A percentile compares a stretch with the other conserved stretches of the same genome.
These are phyloP conservation scores for Dioscorea zingiberensis DNA, from an alignment of 106 monocot genomes.

Conservation along the genomic window DNA sequence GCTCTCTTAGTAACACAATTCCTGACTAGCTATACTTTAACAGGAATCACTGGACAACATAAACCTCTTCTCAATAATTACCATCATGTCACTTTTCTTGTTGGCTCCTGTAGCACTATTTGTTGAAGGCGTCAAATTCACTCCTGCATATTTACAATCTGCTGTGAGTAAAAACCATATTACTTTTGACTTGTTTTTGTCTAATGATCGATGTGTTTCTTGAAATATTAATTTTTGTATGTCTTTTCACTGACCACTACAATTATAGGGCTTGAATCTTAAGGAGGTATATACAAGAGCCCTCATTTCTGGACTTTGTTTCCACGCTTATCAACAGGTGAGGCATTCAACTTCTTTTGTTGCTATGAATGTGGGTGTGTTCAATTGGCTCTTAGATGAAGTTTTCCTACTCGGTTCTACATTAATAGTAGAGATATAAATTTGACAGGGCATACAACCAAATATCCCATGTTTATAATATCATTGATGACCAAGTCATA, in stretches of 20 bases:
- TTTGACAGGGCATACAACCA: no score
- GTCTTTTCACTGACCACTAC: neutral
- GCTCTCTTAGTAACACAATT: neutral
- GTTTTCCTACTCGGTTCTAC: no score
- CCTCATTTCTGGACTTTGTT: conserved; percentile 71
- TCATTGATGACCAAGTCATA: no score
- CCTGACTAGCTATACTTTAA: conserved; percentile 1
- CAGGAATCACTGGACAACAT: conserved; percentile 84
- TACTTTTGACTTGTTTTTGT: neutral
- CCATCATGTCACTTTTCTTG: conserved; percentile 64
- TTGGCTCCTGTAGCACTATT: conserved; percentile 43
- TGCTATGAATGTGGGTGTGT: neutral
- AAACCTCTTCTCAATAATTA: conserved; percentile 66
- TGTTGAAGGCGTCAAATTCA: conserved; percentile 61
- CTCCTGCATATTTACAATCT: conserved; percentile 53
- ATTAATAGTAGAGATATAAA: no score
- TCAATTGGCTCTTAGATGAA: neutral
- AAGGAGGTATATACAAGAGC: conserved; percentile 62
- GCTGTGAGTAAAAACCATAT: conserved; percentile 26
- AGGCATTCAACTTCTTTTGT: conserved; percentile 2
- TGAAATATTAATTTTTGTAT: neutral
- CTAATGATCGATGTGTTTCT: neutral
- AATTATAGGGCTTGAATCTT: conserved; percentile 67
- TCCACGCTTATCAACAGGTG: conserved; percentile 98
- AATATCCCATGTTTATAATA: no score